Conservation (phyloP, 2,329 filamentous ascomycete species). For the Botrytis fragariae region DNA sequence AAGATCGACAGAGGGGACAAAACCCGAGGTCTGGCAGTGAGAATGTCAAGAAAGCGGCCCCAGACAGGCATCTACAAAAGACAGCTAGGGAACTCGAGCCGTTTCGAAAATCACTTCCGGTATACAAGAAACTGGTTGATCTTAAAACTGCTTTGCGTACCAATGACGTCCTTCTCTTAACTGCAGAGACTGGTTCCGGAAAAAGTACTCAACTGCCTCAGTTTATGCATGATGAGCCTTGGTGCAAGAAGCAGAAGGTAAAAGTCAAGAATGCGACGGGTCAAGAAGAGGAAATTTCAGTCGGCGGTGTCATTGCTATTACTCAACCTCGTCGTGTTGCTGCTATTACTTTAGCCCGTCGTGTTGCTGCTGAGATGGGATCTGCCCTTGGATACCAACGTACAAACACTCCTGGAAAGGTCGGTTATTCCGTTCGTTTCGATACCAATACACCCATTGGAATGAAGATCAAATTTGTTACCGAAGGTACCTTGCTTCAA, state of each 20-base stretch:
- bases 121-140: conserved; percentile 35
- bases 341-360: conserved; percentile 82
- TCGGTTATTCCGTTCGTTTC: conserved; percentile 94
- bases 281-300: conserved; percentile 46
- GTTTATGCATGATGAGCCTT: conserved; percentile 75
- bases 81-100: conserved; percentile 30
- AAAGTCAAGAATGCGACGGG: conserved; percentile 43
- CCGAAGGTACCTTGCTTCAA: conserved; percentile 93
- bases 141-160: conserved; percentile 34
- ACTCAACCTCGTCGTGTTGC: conserved; percentile 93
- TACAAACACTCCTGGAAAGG: conserved; percentile 41
- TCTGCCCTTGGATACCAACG: conserved; percentile 50
- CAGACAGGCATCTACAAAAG: conserved; percentile 25
- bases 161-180: conserved; percentile 72
- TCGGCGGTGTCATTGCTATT: conserved; percentile 83
- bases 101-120: conserved; percentile 34
- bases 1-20: background rate
- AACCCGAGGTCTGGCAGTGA: conserved; percentile 13
- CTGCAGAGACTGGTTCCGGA: conserved; percentile 90
- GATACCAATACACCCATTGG: conserved; percentile 80
- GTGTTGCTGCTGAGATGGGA: conserved; percentile 82
- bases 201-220: conserved; percentile 97
- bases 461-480: conserved; percentile 90
- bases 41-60: conserved; percentile 7
- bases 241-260: conserved; percentile 66